Conservation (phyloP, 169 alveolate genomes). For the Plasmodium cynomolgi region DNA sequence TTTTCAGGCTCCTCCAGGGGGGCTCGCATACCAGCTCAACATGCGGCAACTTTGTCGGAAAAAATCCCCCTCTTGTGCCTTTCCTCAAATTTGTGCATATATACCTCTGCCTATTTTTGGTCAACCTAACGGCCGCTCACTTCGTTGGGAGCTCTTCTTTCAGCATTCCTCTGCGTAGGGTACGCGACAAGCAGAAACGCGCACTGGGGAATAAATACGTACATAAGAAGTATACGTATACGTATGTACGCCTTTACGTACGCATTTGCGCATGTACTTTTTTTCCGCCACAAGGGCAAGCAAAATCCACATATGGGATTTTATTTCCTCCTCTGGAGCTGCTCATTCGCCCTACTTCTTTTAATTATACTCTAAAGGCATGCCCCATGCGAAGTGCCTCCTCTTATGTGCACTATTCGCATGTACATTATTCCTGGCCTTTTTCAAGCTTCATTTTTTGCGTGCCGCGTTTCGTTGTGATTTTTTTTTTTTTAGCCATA, state of each 20-base stretch:
- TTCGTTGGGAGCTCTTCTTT: neutral
- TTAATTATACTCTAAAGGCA: neutral
- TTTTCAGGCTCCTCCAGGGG: neutral
- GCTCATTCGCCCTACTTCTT: neutral
- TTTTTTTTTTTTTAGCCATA: neutral
- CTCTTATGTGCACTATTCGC: neutral
- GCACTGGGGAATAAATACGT: neutral
- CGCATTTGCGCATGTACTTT: neutral
- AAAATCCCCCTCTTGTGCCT: neutral
- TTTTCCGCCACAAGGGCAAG: neutral
- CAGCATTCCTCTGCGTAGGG: neutral
- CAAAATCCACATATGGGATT: neutral
- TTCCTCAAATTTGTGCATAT: neutral
- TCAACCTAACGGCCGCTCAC: neutral
- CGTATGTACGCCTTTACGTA: neutral
- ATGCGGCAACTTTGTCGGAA: neutral
- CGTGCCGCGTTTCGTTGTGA: neutral
- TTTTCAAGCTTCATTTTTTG: neutral
- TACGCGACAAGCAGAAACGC: neutral
- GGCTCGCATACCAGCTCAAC: neutral
- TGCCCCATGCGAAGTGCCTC: neutral
- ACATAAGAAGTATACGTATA: neutral
- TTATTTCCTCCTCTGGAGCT: neutral
- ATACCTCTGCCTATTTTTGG: neutral
- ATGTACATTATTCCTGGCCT: neutral